A percentile compares a stretch with the other conserved stretches of the same genome.
These are phyloP conservation scores for Oidiodendron maius DNA, from an alignment of 495 filamentous ascomycete species.

Conservation along the genomic window DNA sequence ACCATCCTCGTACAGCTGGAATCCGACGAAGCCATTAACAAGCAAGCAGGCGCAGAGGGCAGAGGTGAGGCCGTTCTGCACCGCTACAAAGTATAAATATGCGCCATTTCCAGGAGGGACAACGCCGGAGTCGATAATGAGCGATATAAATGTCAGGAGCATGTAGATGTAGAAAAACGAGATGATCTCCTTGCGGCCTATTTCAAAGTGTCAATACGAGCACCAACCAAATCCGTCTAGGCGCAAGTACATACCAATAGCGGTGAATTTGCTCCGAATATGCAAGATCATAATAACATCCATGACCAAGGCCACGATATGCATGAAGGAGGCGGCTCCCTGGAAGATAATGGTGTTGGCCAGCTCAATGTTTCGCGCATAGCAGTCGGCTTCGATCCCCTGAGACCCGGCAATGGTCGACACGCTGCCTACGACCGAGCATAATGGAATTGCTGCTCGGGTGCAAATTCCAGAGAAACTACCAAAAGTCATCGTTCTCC, in stretches of 20 bases:
- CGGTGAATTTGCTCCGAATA: slow-evolving; percentile 95
- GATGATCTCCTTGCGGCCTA: slow-evolving; percentile 96
- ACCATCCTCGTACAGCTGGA: slow-evolving; percentile 98
- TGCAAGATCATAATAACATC: slow-evolving; percentile 95
- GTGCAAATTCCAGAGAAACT: slow-evolving; percentile 83
- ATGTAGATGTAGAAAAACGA: slow-evolving; percentile 98
- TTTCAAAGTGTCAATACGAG: slow-evolving; percentile 14
- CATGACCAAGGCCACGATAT: slow-evolving; percentile 89
- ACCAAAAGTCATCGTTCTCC: slow-evolving; percentile 73
- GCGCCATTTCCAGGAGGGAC: slow-evolving; percentile 72
- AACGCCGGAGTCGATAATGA: slow-evolving; percentile 90
- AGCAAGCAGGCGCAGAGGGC: slow-evolving; percentile 83
- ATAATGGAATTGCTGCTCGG: slow-evolving; percentile 80
- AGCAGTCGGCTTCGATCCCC: slow-evolving; percentile 87
- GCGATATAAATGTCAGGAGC: slow-evolving; percentile 78
- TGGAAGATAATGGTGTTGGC: slow-evolving; percentile 99
- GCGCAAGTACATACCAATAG: slow-evolving; percentile 69
- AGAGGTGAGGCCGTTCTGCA: slow-evolving; percentile 84
- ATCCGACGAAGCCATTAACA: slow-evolving; percentile 97
- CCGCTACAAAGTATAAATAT: slow-evolving; percentile 88
- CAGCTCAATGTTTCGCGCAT: slow-evolving; percentile 88
- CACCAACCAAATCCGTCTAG: neutral
- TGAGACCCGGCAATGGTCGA: slow-evolving; percentile 19
- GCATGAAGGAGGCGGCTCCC: slow-evolving; percentile 82
- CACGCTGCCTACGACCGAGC: slow-evolving; percentile 65